These are phyloP conservation scores for Elasticomyces elasticus DNA, from an alignment of 495 filamentous ascomycete species.

Conservation along the genomic window DNA sequence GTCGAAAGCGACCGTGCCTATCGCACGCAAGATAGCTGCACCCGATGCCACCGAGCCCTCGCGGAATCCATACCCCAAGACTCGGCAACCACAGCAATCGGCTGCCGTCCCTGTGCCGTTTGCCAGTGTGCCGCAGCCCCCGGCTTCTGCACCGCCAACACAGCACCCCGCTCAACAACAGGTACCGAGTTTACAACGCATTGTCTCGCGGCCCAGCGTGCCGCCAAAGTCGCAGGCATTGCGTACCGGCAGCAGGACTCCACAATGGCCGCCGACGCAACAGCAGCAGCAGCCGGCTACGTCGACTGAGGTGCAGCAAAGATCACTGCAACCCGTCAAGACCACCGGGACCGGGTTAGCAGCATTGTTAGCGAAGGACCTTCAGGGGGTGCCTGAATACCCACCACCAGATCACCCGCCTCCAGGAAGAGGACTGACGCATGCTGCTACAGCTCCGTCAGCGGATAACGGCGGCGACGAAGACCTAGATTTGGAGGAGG, in stretches of 20 bases:
- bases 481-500: slow-evolving; percentile 55
- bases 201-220: slow-evolving; percentile 33
- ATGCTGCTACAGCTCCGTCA: background rate
- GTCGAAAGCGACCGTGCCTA: background rate
- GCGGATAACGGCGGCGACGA: slow-evolving; percentile 15
- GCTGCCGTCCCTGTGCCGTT: background rate
- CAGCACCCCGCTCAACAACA: slow-evolving; percentile 3
- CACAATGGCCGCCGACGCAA: slow-evolving; percentile 13
- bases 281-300: slow-evolving; percentile 15
- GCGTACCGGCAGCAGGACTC: slow-evolving; percentile 32
- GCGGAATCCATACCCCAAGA: slow-evolving; percentile 9
- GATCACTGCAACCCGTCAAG: slow-evolving; percentile 2
- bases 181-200: background rate
- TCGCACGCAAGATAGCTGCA: slow-evolving; percentile 1
- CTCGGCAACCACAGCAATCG: slow-evolving; percentile 2
- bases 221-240: slow-evolving; percentile 55
- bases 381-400: slow-evolving; percentile 22
- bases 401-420: background rate
- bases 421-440: background rate
- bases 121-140: slow-evolving; percentile 3
- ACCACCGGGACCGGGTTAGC: slow-evolving; percentile 9
- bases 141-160: slow-evolving; percentile 12
- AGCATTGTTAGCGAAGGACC: slow-evolving; percentile 19
- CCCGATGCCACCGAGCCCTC: background rate
- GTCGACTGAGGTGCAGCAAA: background rate